These are phyloP conservation scores for Paramecium pentaurelia DNA, from an alignment of 73 alveolate genomes.

Conservation along the genomic window DNA sequence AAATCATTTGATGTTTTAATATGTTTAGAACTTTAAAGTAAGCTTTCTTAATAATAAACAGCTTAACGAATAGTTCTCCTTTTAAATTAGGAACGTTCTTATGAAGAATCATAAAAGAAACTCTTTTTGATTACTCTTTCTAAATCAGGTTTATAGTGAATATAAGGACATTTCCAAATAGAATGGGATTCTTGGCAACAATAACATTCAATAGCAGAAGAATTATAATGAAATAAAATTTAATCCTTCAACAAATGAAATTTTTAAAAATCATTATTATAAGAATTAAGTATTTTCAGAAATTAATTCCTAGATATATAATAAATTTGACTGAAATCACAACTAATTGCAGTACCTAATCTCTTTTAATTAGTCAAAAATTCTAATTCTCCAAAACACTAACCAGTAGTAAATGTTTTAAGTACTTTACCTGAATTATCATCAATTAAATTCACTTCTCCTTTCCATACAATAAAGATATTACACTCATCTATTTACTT, in stretches of 20 bases:
- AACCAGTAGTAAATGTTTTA: neutral
- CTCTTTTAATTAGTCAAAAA: neutral
- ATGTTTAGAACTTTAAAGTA: neutral
- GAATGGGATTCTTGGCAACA: neutral
- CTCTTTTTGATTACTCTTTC: neutral
- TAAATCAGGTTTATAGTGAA: slow-evolving; percentile 1
- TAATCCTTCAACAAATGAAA: neutral
- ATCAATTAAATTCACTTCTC: neutral
- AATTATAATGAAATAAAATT: neutral
- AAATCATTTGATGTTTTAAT: neutral
- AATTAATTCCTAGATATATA: neutral
- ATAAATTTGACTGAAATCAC: neutral
- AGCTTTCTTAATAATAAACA: neutral
- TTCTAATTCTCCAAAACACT: slow-evolving; percentile 33
- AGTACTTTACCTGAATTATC: neutral
- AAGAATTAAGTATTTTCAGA: neutral
- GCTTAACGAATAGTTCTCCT: neutral
- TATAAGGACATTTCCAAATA: neutral
- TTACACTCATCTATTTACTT: neutral
- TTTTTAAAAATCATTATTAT: neutral
- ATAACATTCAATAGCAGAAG: neutral
- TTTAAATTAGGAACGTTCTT: neutral
- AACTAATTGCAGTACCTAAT: neutral
- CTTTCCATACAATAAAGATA: slow-evolving; percentile 4
- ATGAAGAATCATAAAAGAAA: neutral